These are phyloP conservation scores for Plasmodium berghei DNA, from an alignment of 169 alveolate genomes.

Conservation along the genomic window DNA sequence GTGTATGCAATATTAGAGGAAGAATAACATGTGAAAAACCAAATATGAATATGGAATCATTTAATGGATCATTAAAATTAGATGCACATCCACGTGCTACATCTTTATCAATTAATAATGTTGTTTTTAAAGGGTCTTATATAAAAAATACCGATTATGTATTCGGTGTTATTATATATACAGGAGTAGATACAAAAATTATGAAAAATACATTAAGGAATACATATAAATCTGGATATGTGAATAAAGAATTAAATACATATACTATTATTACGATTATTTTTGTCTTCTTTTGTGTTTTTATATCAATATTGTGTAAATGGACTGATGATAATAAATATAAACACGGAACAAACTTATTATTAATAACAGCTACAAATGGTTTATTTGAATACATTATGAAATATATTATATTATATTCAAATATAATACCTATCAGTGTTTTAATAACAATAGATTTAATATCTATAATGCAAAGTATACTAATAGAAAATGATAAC, in stretches of 20 bases:
- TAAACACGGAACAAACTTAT: slow-evolving; percentile 42
- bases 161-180: slow-evolving; percentile 84
- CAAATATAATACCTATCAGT: slow-evolving; percentile 71
- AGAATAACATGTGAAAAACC: slow-evolving; percentile 85
- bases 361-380: slow-evolving; percentile 56
- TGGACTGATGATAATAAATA: slow-evolving; percentile 77
- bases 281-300: slow-evolving; percentile 55
- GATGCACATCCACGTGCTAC: slow-evolving; percentile 87
- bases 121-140: slow-evolving; percentile 84
- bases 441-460: slow-evolving; percentile 57
- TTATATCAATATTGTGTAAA: slow-evolving; percentile 67
- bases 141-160: slow-evolving; percentile 83
- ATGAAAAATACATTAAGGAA: slow-evolving; percentile 80
- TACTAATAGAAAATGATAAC: slow-evolving; percentile 68
- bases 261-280: slow-evolving; percentile 75
- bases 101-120: slow-evolving; percentile 79
- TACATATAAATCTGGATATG: slow-evolving; percentile 78
- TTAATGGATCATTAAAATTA: slow-evolving; percentile 82
- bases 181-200: slow-evolving; percentile 86
- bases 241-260: slow-evolving; percentile 79
- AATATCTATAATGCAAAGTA: slow-evolving; percentile 62
- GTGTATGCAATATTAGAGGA: slow-evolving; percentile 81
- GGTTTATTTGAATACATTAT: slow-evolving; percentile 53
- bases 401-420: slow-evolving; percentile 47
- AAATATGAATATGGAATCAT: slow-evolving; percentile 82